Evolutionary conservation across 495 filamentous ascomycete species (phyloP), one percentile per base, ranked within the genome.

Genomic region (Penicillium paxilli): DNA sequence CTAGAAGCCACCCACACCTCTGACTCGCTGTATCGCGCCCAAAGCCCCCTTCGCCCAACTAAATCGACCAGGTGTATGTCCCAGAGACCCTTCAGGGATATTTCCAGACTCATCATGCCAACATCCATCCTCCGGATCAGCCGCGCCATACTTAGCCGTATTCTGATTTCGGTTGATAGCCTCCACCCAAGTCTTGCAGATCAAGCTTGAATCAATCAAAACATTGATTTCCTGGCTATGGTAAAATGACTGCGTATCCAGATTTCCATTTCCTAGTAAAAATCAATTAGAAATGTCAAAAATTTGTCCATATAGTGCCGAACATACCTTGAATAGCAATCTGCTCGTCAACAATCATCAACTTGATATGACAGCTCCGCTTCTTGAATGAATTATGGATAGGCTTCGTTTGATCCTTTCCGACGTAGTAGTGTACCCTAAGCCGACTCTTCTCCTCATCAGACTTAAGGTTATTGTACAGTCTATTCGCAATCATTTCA

Each of bases 221-320:
- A 91, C 58, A 59, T 92, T 92, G 50, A 87, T 77, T 63, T 92
- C 89, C 66, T 90, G 87, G 30, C 77, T 83, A 63, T 92, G 88
- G 57, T 76, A 91, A 83, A 85, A 92, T 52, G 77, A 83, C 71
- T 92, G 89, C n/a, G 88, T 90, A 49, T 92, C 88, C 60, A 89
- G 83, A 62, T 92, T 92, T 1, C 89, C 88, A 56, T 83, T 89
- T 5, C 88, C 87, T 72, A 17, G 33, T 28, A 38, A 38, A 38
- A 5, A 19, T n/a, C 16, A 6, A n/a, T 38, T 19, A 38, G 35
- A 16, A 38, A 5, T 16, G 16, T 2, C 35, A 38, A 8, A 16
- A 1, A 38, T 7, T 19, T 4, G n/a, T 5, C 3, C n/a, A 16
- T 38, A 16, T 6, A n/a, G n/a, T n/a, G 4, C n/a, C 17, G 4